These are phyloP conservation scores for Pseudocercospora fuligena DNA, from an alignment of 2,329 filamentous ascomycete genomes.

Conservation along the genomic window DNA sequence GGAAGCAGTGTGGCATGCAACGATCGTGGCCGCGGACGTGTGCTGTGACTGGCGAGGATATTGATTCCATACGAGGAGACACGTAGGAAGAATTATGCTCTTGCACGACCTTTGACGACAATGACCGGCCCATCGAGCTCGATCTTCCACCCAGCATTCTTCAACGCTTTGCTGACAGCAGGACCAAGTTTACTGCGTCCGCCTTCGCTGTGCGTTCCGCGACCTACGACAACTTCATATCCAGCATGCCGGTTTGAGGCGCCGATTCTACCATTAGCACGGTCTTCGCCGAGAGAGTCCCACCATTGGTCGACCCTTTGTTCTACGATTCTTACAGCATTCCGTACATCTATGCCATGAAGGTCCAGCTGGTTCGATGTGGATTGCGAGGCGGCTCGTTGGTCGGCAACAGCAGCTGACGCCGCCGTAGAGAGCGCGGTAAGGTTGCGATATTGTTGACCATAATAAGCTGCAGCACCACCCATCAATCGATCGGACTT, in stretches of 20 bases:
- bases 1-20: not conserved
- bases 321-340: conserved; percentile 78
- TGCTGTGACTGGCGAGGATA: not conserved
- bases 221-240: conserved; percentile 79
- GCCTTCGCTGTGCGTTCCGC: conserved; percentile 76
- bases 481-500: conserved; percentile 75
- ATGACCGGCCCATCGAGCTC: conserved; percentile 73
- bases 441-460: conserved; percentile 70
- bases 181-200: conserved; percentile 77
- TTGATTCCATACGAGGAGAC: not conserved
- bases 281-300: conserved; percentile 69
- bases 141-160: conserved; percentile 81
- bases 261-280: conserved; percentile 52
- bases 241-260: conserved; percentile 55
- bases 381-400: conserved; percentile 71
- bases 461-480: conserved; percentile 77
- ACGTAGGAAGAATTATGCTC: not conserved
- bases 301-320: conserved; percentile 76
- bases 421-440: conserved; percentile 62
- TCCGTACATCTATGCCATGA: conserved; percentile 79
- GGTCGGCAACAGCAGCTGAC: conserved; percentile 70
- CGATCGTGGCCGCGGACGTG: not conserved
- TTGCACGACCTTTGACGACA: conserved; percentile 64
- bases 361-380: conserved; percentile 67
- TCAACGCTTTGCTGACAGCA: conserved; percentile 76